phyloP scores from a whole-genome alignment of 2,329 filamentous ascomycete genomes.

The Seiridium cupressi region DNA sequence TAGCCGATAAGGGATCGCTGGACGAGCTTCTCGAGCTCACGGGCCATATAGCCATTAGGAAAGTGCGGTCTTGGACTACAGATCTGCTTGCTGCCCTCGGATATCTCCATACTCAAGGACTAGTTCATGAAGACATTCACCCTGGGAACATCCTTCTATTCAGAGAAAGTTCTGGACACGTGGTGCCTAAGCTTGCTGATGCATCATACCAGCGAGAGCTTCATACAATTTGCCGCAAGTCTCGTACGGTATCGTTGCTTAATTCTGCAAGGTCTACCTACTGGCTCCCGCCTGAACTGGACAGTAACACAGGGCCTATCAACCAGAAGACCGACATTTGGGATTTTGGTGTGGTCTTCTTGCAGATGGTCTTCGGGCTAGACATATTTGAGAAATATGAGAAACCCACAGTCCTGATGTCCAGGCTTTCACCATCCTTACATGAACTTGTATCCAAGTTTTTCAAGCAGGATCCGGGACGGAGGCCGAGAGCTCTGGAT shows the following conservation, averaged over 20 bases:
- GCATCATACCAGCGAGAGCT: conserved; percentile 68
- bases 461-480: conserved; percentile 82
- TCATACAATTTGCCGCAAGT: conserved; percentile 56
- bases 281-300: conserved; percentile 80
- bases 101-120: conserved; percentile 80
- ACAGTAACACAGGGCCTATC: conserved; percentile 58
- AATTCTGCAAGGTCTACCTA: conserved; percentile 71
- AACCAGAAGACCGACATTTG: conserved; percentile 86
- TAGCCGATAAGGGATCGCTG: conserved; percentile 79
- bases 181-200: conserved; percentile 73
- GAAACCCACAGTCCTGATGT: conserved; percentile 73
- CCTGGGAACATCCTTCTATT: conserved; percentile 77
- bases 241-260: conserved; percentile 49
- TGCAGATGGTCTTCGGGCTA: conserved; percentile 92
- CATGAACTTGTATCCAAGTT: conserved; percentile 80
- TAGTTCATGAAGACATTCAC: conserved; percentile 83
- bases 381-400: conserved; percentile 74
- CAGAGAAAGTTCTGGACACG: conserved; percentile 64
- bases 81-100: conserved; percentile 87
- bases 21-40: conserved; percentile 79
- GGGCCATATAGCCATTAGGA: conserved; percentile 69
- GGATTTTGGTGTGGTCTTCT: conserved; percentile 87
- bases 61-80: conserved; percentile 85
- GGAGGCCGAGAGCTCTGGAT: conserved; percentile 79
- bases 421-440: conserved; percentile 66